Base-by-base conservation (phyloP, 2,329 filamentous ascomycete species). In the Hymenoscyphus linearis region DNA sequence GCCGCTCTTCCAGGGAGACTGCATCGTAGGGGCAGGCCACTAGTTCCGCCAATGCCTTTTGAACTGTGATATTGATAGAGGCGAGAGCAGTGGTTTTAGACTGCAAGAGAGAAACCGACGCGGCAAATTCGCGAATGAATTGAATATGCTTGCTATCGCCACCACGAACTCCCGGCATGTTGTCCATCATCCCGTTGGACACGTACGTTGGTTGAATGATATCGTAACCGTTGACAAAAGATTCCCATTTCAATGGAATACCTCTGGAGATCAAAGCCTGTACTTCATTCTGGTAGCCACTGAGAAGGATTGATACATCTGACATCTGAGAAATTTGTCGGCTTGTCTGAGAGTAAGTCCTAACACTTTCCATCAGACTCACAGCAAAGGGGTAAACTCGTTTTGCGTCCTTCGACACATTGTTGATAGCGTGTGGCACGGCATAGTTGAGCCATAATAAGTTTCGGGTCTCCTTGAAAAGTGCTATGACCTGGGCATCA, bases 401-500 rank as follows among this genome's bases (percentile, higher is more conserved):
- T 76, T 97, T 96, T n/a, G 95, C 96, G 74, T 99, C 95, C 75
- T 98, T 99, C 0, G 96, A 96, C 59, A 96, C 91, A 65, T 91
- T 98, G 75, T 89, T 96, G 71, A 99, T 91, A 14, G 90, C 87
- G 74, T 99, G 95, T 9, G 96, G 96, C 26, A 99, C 91, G 60
- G 91, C 88, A 74, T 92, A 99, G 67, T 91, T 95, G 64, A 96
- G 87, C 93, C 95, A 99, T 13, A 91, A 86, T 52, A 99, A 79
- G 72, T 99, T 99, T 47, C 96, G 87, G 27, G 96, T 96, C 78
- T 99, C 95, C 73, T 99, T 99, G 82, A 99, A 99, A 10, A 99
- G 80, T 0, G 93, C 93, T 72, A 99, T 99, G 60, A 98, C 91
- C 73, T 99, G 95, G 13, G 90, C 87, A 72, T 99, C 93, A 69